phyloP scores from a whole-genome alignment of 495 filamentous ascomycete species.

The Xylaria curta region DNA sequence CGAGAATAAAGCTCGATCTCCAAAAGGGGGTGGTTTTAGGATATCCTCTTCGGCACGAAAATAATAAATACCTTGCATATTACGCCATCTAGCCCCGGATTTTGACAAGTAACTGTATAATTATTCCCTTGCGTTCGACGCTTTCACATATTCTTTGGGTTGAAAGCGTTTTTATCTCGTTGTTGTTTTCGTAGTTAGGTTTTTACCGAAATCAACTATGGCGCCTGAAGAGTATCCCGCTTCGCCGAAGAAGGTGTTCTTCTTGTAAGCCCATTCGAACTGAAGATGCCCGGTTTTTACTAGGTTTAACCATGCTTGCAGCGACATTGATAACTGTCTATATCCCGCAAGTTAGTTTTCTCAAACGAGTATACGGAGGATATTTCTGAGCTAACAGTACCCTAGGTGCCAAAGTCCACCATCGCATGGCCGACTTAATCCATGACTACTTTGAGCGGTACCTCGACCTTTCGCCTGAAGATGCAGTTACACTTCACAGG shows the following conservation, averaged over 20 bases:
- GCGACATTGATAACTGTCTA: constrained; percentile 25
- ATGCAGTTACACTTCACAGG: constrained; percentile 72
- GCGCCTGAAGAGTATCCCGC: constrained; percentile 17
- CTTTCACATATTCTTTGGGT: background rate
- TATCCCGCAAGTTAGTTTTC: constrained; percentile 24
- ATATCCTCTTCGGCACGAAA: background rate
- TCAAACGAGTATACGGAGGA: background rate
- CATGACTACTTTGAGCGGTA: constrained; percentile 74
- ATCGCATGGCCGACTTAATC: constrained; percentile 65
- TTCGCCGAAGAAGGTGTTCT: constrained; percentile 23
- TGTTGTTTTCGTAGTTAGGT: background rate
- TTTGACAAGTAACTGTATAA: background rate
- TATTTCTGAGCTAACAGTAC: constrained; percentile 15
- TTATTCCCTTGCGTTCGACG: background rate
- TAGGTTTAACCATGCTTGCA: background rate
- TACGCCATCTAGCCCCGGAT: background rate
- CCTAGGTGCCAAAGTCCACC: constrained; percentile 62
- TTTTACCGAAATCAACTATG: background rate
- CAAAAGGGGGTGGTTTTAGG: background rate
- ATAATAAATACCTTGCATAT: constrained; percentile 13
- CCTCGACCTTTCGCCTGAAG: constrained; percentile 64
- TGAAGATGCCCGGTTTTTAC: background rate
- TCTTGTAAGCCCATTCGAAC: constrained; percentile 18
- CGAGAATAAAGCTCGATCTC: background rate
- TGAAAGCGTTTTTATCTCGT: background rate